phyloP scores from a whole-genome alignment of 2,329 filamentous ascomycete species.

The Phaeosphaeria sp. region DNA sequence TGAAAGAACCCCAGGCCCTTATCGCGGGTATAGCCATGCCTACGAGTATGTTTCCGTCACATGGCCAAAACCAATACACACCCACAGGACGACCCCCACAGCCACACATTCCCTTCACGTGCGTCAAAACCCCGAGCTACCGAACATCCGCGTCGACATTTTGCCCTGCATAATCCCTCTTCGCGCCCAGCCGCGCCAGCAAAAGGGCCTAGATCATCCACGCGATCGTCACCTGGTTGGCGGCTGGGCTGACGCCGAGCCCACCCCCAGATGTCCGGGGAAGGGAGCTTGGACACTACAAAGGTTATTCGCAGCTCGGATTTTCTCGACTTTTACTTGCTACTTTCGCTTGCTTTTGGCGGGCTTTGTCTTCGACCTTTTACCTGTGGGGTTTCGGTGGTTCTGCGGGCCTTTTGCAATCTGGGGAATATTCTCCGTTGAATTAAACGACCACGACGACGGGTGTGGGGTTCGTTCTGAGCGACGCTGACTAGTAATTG shows the following conservation, averaged over 20 bases:
- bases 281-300: neutral
- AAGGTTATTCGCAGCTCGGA: neutral
- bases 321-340: neutral
- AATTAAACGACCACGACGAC: neutral
- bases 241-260: neutral
- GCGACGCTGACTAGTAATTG: neutral
- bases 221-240: no score
- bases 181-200: no score
- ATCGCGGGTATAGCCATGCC: neutral
- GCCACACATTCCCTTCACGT: neutral
- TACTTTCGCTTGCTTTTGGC: neutral
- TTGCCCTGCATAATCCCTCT: slow-evolving; percentile 11
- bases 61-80: slow-evolving; percentile 3
- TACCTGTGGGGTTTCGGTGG: neutral
- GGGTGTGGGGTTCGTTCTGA: neutral
- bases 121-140: no score
- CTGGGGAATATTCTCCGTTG: slow-evolving; percentile 2
- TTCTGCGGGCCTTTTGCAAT: neutral
- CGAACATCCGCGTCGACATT: no score
- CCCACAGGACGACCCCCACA: neutral
- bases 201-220: neutral
- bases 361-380: neutral
- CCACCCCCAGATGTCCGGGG: no score
- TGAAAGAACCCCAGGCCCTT: neutral
- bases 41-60: slow-evolving; percentile 11